phyloP scores from a whole-genome alignment of 495 filamentous ascomycete genomes.

The Trichoderma virens region DNA sequence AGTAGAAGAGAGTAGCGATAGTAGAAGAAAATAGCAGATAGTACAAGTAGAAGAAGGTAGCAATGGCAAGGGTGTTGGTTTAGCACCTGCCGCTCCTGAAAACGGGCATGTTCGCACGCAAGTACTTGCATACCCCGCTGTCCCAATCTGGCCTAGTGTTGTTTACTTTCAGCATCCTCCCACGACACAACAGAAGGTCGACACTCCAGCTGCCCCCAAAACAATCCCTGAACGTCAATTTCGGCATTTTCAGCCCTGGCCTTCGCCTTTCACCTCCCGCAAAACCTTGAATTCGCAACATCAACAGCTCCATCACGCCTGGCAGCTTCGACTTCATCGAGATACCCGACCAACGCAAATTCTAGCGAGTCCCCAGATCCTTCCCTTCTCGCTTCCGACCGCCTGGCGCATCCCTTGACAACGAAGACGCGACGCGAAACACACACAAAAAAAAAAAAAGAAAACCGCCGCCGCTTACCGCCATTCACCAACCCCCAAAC shows the following conservation, averaged over 20 bases:
- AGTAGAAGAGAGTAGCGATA: no score
- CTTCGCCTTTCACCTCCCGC: not conserved
- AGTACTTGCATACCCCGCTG: not conserved
- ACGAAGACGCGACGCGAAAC: not conserved
- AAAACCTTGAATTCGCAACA: not conserved
- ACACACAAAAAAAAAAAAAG: no score
- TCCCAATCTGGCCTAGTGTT: not conserved
- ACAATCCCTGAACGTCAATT: not conserved
- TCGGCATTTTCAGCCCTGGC: not conserved
- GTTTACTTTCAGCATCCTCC: constrained; percentile 16
- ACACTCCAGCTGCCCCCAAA: constrained; percentile 1
- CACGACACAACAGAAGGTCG: no score
- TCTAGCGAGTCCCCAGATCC: not conserved
- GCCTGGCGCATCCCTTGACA: not conserved
- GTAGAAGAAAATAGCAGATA: no score
- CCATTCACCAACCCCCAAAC: not conserved
- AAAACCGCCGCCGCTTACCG: constrained; percentile 4
- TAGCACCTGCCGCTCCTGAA: no score
- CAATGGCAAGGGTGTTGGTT: no score
- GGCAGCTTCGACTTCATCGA: not conserved
- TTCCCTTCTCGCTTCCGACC: not conserved
- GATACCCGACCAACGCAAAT: not conserved
- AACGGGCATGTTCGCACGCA: no score
- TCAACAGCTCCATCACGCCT: not conserved
- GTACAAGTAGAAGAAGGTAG: no score